These are phyloP conservation scores for Fusarium liriodendri DNA, from an alignment of 2,329 filamentous ascomycete species.

Conservation along the genomic window DNA sequence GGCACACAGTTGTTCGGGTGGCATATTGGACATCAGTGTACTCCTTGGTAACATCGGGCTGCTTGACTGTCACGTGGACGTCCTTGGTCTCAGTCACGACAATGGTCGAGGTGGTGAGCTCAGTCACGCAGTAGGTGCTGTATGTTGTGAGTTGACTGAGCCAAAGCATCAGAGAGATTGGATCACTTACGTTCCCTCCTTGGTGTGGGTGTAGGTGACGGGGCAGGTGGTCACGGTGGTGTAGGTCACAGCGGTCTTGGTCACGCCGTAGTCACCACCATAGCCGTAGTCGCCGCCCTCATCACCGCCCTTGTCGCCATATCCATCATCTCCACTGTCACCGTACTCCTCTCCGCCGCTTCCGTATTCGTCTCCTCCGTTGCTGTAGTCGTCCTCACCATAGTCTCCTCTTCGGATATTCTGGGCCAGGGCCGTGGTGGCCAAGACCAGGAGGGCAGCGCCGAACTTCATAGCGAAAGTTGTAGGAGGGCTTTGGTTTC, in stretches of 20 bases:
- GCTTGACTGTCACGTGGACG: slow-evolving; percentile 51
- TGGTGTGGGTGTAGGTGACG: slow-evolving; percentile 55
- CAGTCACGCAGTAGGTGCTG: slow-evolving; percentile 56
- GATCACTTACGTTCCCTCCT: slow-evolving; percentile 53
- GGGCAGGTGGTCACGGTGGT: slow-evolving; percentile 59
- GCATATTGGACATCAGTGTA: slow-evolving; percentile 50
- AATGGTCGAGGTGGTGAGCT: slow-evolving; percentile 57
- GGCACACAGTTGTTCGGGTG: slow-evolving; percentile 58
- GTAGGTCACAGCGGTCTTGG: slow-evolving; percentile 48
- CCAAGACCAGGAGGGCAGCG: slow-evolving; percentile 40
- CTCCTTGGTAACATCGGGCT: slow-evolving; percentile 49
- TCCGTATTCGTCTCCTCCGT: slow-evolving; percentile 20
- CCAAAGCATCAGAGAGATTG: neutral
- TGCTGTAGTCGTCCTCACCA: neutral
- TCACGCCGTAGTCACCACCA: slow-evolving; percentile 16
- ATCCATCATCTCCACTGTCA: slow-evolving; percentile 16
- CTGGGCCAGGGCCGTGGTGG: slow-evolving; percentile 39
- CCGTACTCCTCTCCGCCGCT: neutral
- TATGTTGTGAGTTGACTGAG: slow-evolving; percentile 23
- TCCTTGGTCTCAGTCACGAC: slow-evolving; percentile 54
- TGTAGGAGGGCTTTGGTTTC: slow-evolving; percentile 14
- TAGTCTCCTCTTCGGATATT: slow-evolving; percentile 33
- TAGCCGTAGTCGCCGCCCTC: neutral
- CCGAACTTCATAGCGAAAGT: slow-evolving; percentile 41
- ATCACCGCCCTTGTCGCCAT: slow-evolving; percentile 14